Evolutionary conservation across 495 filamentous ascomycete genomes (phyloP).

Genomic region (Podospora pseudocomata): DNA sequence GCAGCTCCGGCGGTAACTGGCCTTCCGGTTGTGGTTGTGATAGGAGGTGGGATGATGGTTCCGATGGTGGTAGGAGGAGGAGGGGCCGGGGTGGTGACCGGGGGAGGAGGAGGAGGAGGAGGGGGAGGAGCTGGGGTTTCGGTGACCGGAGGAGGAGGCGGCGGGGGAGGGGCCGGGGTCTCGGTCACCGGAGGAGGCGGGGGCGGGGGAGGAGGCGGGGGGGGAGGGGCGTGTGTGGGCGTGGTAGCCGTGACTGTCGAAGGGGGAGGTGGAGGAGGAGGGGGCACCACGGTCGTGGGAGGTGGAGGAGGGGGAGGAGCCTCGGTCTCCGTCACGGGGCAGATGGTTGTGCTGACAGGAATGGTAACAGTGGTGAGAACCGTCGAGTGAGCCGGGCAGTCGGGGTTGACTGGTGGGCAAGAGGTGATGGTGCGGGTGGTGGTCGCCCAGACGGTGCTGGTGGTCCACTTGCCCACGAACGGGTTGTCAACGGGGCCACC

Average conservation of each 20-base stretch:
- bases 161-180: conserved; percentile 22
- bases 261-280: conserved; percentile 12
- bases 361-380: conserved; percentile 37
- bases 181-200: conserved; percentile 13
- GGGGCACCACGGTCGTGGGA: conserved; percentile 15
- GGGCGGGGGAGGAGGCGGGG: conserved; percentile 17
- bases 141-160: conserved; percentile 19
- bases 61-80: conserved; percentile 20
- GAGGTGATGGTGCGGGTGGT: conserved; percentile 29
- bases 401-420: conserved; percentile 25
- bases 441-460: conserved; percentile 34
- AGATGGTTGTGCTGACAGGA: conserved; percentile 36
- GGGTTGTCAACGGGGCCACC: conserved; percentile 1
- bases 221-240: conserved; percentile 14
- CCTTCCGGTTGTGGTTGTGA: conserved; percentile 17
- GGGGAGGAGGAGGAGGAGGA: conserved; percentile 16
- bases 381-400: conserved; percentile 32
- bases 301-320: conserved; percentile 15
- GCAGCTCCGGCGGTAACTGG: conserved; percentile 33
- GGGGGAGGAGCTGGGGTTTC: conserved; percentile 16
- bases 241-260: conserved; percentile 17
- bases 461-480: conserved; percentile 24
- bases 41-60: conserved; percentile 16
- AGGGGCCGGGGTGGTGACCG: conserved; percentile 13
- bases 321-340: conserved; percentile 28